Percentiles rank a stretch among this genome's conserved stretches.
phyloP scores from a whole-genome alignment of 2,329 filamentous ascomycete species.

The Curvularia sp. region DNA sequence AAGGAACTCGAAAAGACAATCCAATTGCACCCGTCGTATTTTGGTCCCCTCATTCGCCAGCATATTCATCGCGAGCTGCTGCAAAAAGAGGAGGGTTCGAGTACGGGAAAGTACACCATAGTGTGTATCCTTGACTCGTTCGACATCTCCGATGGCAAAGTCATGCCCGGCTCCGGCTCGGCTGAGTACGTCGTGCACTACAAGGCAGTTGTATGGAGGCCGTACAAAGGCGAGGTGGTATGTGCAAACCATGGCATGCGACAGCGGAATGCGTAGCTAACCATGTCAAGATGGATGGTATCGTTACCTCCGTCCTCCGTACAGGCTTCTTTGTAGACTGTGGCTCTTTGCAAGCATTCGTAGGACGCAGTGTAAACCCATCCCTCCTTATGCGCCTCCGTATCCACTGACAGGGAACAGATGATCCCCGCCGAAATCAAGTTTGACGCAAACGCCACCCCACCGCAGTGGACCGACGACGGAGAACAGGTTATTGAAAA shows the following conservation, averaged over 20 bases:
- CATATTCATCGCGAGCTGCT: constrained; percentile 89
- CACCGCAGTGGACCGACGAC: constrained; percentile 96
- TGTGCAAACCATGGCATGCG: constrained; percentile 46
- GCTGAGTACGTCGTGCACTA: constrained; percentile 96
- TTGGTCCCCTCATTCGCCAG: constrained; percentile 90
- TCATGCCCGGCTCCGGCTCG: constrained; percentile 87
- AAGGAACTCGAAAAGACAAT: constrained; percentile 95
- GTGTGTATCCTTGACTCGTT: constrained; percentile 98
- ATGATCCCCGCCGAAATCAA: constrained; percentile 91
- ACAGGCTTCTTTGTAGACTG: constrained; percentile 91
- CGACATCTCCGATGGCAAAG: constrained; percentile 90
- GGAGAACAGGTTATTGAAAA: constrained; percentile 93
- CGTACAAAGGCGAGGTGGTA: constrained; percentile 98
- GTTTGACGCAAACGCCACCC: constrained; percentile 93
- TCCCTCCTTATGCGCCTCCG: constrained; percentile 13
- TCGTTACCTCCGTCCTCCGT: constrained; percentile 88
- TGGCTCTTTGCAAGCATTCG: constrained; percentile 79
- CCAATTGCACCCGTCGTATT: constrained; percentile 95
- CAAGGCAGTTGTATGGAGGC: constrained; percentile 95
- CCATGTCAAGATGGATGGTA: constrained; percentile 79
- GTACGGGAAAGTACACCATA: constrained; percentile 95
- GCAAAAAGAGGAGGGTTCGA: constrained; percentile 92
- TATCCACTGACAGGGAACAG: constrained; percentile 56
- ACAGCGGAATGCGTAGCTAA: constrained; percentile 32
- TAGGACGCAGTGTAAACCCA: constrained; percentile 77